Evolutionary conservation across 1,139 yeast species (phyloP).

Genomic region (Lodderomyces jiufengensis): DNA sequence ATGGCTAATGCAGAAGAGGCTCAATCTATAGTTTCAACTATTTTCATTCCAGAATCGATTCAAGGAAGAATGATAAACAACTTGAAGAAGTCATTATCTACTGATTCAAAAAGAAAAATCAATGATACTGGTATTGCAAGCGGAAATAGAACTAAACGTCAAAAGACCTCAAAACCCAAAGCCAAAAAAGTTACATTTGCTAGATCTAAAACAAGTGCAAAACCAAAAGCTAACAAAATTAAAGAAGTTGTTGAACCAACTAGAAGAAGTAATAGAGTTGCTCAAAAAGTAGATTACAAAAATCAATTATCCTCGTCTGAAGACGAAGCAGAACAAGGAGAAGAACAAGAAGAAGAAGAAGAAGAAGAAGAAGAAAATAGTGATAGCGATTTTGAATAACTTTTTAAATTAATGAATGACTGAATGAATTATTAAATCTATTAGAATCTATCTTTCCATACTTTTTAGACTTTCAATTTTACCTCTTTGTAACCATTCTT

Average conservation of each 20-base stretch:
- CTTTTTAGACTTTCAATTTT: constrained; percentile 45
- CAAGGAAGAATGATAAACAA: constrained; percentile 26
- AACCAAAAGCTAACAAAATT: constrained; percentile 2
- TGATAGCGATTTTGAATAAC: constrained; percentile 1
- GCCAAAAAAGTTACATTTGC: not conserved
- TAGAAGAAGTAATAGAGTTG: constrained; percentile 44
- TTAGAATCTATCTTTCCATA: constrained; percentile 38
- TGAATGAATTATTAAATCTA: not conserved
- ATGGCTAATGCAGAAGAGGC: constrained; percentile 47
- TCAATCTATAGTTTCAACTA: constrained; percentile 40
- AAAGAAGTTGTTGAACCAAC: constrained; percentile 18
- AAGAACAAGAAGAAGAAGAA: not conserved
- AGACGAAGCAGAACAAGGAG: constrained; percentile 11
- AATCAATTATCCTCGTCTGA: constrained; percentile 22
- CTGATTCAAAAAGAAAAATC: constrained; percentile 15
- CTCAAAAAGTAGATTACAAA: constrained; percentile 38
- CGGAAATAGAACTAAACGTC: constrained; percentile 1
- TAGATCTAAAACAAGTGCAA: not conserved
- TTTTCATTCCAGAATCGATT: constrained; percentile 47
- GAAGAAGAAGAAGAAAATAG: not conserved
- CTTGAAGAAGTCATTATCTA: constrained; percentile 23
- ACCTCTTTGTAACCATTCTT: constrained; percentile 60
- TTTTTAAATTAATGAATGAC: not conserved
- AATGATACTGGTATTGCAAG: constrained; percentile 3
- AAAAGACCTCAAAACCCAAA: constrained; percentile 2